Evolutionary conservation across 129 eudicot species (phyloP).

Genomic region (Pulicaria dysenterica): DNA sequence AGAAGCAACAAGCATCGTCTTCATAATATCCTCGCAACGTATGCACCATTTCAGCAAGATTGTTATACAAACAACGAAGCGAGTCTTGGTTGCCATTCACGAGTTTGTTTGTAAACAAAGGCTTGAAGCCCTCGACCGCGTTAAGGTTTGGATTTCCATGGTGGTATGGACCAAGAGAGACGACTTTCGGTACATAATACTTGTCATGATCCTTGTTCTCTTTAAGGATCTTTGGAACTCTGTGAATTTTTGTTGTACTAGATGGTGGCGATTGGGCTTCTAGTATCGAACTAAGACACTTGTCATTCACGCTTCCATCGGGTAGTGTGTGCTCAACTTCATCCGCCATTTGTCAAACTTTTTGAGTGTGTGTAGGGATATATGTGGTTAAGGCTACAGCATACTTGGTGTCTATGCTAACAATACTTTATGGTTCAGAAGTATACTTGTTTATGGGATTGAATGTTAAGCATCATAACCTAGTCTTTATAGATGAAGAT

Average conservation of each 20-base stretch:
- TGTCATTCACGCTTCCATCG: not conserved
- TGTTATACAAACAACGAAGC: conserved; percentile 18
- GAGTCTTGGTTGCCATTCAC: not conserved
- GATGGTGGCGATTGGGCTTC: conserved; percentile 10
- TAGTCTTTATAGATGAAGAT: conserved; percentile 24
- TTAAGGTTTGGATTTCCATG: conserved; percentile 28
- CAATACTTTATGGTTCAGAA: not conserved
- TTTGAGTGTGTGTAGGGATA: not conserved
- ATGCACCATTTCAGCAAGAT: conserved; percentile 11
- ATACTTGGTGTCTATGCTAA: not conserved
- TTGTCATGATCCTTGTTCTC: conserved; percentile 22
- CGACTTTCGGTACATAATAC: conserved; percentile 38
- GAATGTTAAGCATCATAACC: not conserved
- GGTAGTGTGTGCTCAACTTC: not conserved
- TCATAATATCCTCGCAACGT: conserved; percentile 22
- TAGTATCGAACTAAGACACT: conserved; percentile 24
- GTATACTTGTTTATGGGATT: not conserved
- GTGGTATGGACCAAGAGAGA: conserved; percentile 48
- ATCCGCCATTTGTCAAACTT: conserved; percentile 10
- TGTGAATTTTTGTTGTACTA: conserved; percentile 16
- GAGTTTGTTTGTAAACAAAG: conserved; percentile 19
- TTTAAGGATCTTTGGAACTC: conserved; percentile 28
- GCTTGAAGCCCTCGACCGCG: conserved; percentile 29
- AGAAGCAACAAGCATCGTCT: not conserved
- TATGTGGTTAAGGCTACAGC: not conserved